These are phyloP conservation scores for Colletotrichum sp. DNA, from an alignment of 2,329 filamentous ascomycete genomes.

Conservation along the genomic window DNA sequence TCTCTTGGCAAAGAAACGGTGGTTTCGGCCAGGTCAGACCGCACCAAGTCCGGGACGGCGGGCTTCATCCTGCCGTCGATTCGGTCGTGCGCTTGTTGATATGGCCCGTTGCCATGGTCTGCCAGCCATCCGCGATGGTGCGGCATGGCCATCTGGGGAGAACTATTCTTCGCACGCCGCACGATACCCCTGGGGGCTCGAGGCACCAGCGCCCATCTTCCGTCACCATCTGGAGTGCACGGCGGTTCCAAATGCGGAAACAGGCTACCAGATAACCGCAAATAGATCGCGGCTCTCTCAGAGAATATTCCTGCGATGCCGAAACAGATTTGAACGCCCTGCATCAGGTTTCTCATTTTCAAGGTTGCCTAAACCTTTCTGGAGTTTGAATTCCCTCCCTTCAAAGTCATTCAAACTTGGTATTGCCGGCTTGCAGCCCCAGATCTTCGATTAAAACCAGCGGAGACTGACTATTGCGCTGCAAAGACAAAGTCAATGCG, in stretches of 20 bases:
- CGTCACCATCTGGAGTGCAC: background rate
- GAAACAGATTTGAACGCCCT: background rate
- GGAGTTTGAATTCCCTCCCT: background rate
- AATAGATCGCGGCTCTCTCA: background rate
- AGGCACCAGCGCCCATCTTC: background rate
- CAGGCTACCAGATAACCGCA: background rate
- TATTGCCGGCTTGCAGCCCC: background rate
- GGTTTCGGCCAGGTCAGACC: background rate
- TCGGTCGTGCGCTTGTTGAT: background rate
- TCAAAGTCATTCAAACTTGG: background rate
- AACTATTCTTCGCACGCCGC: background rate
- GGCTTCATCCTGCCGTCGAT: background rate
- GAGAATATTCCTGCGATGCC: background rate
- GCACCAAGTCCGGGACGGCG: background rate
- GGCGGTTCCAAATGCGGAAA: background rate
- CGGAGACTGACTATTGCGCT: background rate
- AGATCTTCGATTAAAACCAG: background rate
- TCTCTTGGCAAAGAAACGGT: background rate
- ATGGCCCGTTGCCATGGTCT: background rate
- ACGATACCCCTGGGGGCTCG: background rate
- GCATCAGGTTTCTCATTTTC: background rate
- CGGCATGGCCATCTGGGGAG: background rate
- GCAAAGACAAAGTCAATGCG: background rate
- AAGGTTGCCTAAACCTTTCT: background rate
- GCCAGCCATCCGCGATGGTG: constrained; percentile 9